Base-by-base conservation (phyloP, 1,284 basidiomycete genomes). In the Sanghuangporus weigelae region DNA sequence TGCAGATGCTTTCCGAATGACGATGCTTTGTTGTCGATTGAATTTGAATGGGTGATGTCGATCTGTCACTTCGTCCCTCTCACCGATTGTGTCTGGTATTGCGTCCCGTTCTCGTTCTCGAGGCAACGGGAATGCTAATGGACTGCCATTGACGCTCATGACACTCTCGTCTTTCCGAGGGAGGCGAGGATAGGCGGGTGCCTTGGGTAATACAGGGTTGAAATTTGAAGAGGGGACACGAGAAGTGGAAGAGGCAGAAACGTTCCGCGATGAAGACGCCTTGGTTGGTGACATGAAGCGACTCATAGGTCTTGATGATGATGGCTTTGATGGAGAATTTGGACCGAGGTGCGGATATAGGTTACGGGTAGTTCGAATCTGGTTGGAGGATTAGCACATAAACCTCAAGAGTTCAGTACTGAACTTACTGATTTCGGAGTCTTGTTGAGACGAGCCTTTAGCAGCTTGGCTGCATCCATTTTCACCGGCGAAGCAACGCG, bases 81-180 rank as follows among this genome's bases (percentile, higher is more conserved):
- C 71, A 23, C 67, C 62, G 8, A 67, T 46, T 61, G 40, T 55
- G 19, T 46, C 23, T 40, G 21, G 31, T n/a, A 23, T 14, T 46
- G 62, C 12, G 19, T 46, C 44, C 12, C 44, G 44, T 21, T 74
- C 73, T 2, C 70, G 68, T 12, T 77, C 76, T 23, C 48, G 58
- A 19, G 21, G n/a, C 8, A 40, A 71, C 73, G 72, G 79, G 81
- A 84, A 79, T 7, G 86, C 82, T 8, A 92, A 77, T 0, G 90
- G 90, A 0, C 88, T 90, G 3, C 90, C 90, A 64, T 92, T 92
- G 21, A 87, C 73, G 69, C 87, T 90, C 57, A 92, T 79, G 82
- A 92, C 83, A 67, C 77, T 83, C 72, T 92, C 89, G 66, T 90
- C 83, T 68, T 79, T 82, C 57, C 86, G 81, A 7, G 89, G 87